Percentiles rank a stretch among this genome's conserved stretches.
Evolutionary conservation across 1,284 basidiomycete species (phyloP).

Genomic region (Grifola frondosa): DNA sequence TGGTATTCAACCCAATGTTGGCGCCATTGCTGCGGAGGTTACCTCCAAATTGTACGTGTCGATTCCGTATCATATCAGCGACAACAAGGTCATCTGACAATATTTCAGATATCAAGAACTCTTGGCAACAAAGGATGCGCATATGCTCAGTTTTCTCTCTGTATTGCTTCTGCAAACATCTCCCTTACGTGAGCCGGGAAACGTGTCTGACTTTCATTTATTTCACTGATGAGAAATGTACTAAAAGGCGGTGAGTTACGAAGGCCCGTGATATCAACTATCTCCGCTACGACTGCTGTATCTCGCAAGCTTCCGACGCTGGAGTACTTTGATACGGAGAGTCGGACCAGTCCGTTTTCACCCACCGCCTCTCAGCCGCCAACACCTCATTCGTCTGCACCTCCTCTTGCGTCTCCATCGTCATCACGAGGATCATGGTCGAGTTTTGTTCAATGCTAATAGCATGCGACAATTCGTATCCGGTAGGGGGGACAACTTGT

Average conservation of each 20-base stretch:
- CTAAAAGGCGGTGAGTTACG: too few relatives aligned
- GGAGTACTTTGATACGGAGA: slow-evolving; percentile 15
- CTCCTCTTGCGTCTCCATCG: slow-evolving; percentile 42
- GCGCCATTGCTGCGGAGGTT: slow-evolving; percentile 16
- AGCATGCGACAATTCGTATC: slow-evolving; percentile 65
- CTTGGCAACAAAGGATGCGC: slow-evolving; percentile 67
- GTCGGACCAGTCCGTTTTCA: slow-evolving; percentile 27
- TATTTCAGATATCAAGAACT: slow-evolving; percentile 61
- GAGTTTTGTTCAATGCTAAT: slow-evolving; percentile 63
- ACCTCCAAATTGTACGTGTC: slow-evolving; percentile 31
- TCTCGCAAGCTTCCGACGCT: slow-evolving; percentile 15
- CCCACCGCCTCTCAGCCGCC: slow-evolving; percentile 38
- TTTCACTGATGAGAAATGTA: neutral
- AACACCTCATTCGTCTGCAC: slow-evolving; percentile 33
- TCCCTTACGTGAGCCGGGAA: slow-evolving; percentile 23
- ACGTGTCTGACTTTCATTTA: neutral
- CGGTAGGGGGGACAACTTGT: too few relatives aligned
- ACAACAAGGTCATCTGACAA: neutral
- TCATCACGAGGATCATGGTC: slow-evolving; percentile 76
- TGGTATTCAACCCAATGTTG: slow-evolving; percentile 9
- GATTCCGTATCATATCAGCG: too few relatives aligned
- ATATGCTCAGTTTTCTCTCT: slow-evolving; percentile 80
- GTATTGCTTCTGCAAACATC: slow-evolving; percentile 52
- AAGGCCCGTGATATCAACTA: slow-evolving; percentile 1
- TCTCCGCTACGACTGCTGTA: slow-evolving; percentile 2